Evolutionary conservation across 192 early-diverging fungal species (phyloP).

Genomic region (Coemansia sp.): DNA sequence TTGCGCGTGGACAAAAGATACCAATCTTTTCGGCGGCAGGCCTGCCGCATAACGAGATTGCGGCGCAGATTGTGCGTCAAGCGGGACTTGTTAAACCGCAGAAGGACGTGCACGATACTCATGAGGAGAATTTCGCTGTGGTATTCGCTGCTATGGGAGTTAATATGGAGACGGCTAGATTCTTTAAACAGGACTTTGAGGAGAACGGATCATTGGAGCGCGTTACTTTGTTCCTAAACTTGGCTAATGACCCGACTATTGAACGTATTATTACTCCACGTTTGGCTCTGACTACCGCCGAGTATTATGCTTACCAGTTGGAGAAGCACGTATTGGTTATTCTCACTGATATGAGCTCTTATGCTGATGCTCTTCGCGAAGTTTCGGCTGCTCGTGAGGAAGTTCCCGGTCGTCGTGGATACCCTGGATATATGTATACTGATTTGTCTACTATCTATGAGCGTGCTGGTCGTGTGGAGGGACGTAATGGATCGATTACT

Average conservation of each 20-base stretch:
- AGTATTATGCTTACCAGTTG: conserved; percentile 99
- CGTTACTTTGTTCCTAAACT: conserved; percentile 97
- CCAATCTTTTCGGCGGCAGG: conserved; percentile 99
- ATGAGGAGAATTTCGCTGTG: conserved; percentile 99
- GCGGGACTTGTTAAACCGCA: conserved; percentile 93
- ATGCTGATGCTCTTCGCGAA: conserved; percentile 99
- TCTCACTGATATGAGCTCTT: conserved; percentile 99
- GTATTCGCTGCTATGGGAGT: conserved; percentile 99
- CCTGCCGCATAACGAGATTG: conserved; percentile 99
- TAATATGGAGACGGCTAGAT: conserved; percentile 99
- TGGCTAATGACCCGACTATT: conserved; percentile 99
- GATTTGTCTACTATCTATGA: conserved; percentile 99
- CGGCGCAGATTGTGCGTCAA: conserved; percentile 99
- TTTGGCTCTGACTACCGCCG: conserved; percentile 96
- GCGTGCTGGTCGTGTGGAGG: conserved; percentile 96
- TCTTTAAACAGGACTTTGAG: conserved; percentile 99
- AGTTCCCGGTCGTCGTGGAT: conserved; percentile 98
- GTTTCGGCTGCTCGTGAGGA: conserved; percentile 99
- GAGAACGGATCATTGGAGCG: conserved; percentile 99
- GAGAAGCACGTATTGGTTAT: conserved; percentile 99
- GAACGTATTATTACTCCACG: conserved; percentile 99
- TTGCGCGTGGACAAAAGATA: conserved; percentile 99
- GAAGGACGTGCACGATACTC: conserved; percentile 93
- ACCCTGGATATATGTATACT: conserved; percentile 99
- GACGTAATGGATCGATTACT: conserved; percentile 97